These are phyloP conservation scores for Lithospermum erythrorhizon DNA, from an alignment of 257 asterid genomes.

Conservation along the genomic window DNA sequence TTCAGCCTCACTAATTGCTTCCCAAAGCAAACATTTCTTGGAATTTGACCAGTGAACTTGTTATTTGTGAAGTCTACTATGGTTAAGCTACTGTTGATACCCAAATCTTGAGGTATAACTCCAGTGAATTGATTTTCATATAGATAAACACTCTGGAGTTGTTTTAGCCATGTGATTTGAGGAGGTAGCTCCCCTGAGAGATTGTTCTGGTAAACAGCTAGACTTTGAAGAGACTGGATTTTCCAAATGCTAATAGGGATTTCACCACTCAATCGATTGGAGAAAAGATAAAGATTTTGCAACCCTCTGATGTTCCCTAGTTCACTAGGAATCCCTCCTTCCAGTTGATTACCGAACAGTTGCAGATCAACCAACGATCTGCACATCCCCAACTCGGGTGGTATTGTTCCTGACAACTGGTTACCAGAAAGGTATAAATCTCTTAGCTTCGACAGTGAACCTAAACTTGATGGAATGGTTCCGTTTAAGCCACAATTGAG, in stretches of 20 bases:
- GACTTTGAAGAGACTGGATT: conserved; percentile 43
- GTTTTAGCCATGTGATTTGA: conserved; percentile 49
- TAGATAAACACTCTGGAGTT: conserved; percentile 40
- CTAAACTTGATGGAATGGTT: conserved; percentile 55
- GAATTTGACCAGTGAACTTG: conserved; percentile 64
- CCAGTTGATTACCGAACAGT: conserved; percentile 39
- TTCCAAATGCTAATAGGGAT: conserved; percentile 56
- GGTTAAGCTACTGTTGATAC: conserved; percentile 49
- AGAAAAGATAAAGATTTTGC: conserved; percentile 30
- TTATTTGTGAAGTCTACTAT: conserved; percentile 51
- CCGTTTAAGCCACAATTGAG: conserved; percentile 47
- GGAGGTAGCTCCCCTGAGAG: conserved; percentile 65
- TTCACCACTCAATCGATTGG: conserved; percentile 60
- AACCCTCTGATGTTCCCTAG: conserved; percentile 44
- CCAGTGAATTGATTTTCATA: conserved; percentile 57
- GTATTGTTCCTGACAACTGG: conserved; percentile 58
- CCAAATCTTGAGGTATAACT: conserved; percentile 65
- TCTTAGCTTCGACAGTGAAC: conserved; percentile 35
- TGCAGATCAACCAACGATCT: conserved; percentile 40
- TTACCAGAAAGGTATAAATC: conserved; percentile 48
- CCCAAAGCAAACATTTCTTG: conserved; percentile 54
- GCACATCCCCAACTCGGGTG: conserved; percentile 66
- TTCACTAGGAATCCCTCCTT: conserved; percentile 54
- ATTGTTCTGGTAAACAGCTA: conserved; percentile 48
- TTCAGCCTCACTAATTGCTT: conserved; percentile 46